Base-by-base conservation (phyloP, 2,329 filamentous ascomycete species). In the Fusarium mangiferae region DNA sequence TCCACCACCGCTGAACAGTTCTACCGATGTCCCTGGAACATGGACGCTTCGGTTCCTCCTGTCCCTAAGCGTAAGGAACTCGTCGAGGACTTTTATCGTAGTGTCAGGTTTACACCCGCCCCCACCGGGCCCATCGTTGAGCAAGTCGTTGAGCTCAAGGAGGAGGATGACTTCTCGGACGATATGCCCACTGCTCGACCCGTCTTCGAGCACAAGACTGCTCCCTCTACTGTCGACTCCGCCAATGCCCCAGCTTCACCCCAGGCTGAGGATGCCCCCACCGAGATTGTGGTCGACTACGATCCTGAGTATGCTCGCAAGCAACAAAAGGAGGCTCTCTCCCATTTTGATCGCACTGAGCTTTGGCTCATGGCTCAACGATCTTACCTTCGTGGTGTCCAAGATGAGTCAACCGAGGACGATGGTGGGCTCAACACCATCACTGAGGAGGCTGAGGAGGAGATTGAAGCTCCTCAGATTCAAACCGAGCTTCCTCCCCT, bases 1-100 rank as follows among this genome's bases (percentile, higher is more conserved):
- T 98, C 96, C 4, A 94, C 94, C 36, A 95, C 93, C n/a, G 96
- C 96, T 15, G 94, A 98, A 80, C 90, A 93, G 72, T 98, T 98
- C 79, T 98, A 98, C 84, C 91, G 92, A 72, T 88, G 92, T 35
- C 95, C 95, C 7, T 98, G 95, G 92, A 88, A 86, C 73, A 83
- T 83, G 28, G 81, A 85, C 57, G 57, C 83, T n/a, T 78, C 80
- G 13, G 78, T 80, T 42, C 81, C 83, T 33, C 80, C 82, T 7
- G 74, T 84, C 7, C 81, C 82, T 14, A 78, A 78, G 75, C 73
- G 80, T 72, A 77, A 83, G 76, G 59, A 86, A 75, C 33, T 83
- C 72, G 72, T 81, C 73, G 83, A 84, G 71, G 79, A 80, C 39
- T 85, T 77, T 78, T 85, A 78, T 79, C 84, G 75, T 75, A 82